Conservation (phyloP, 23 red algal genomes). For the Agarophyton chilense region DNA sequence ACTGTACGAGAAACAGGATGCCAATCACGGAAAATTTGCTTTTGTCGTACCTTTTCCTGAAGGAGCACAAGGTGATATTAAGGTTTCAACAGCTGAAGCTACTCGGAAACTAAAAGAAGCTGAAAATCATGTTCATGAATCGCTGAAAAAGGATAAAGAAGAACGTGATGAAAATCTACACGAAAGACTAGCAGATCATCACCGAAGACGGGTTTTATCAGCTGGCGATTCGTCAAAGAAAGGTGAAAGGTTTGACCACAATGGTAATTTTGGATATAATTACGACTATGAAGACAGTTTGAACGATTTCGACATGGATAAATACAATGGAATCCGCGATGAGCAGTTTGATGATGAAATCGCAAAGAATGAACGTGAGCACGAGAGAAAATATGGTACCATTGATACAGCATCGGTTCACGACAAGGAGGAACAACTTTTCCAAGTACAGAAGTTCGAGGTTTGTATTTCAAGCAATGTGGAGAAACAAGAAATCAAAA, state of each 20-base stretch:
- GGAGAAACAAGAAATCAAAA: constrained; percentile 33
- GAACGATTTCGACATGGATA: constrained; percentile 48
- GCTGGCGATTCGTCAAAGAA: background rate
- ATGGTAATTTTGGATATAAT: constrained; percentile 12
- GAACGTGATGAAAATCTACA: background rate
- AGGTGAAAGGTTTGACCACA: background rate
- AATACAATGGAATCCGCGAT: constrained; percentile 52
- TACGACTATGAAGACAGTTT: constrained; percentile 56
- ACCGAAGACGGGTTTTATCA: background rate
- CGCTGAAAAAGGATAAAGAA: background rate
- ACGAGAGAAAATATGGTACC: background rate
- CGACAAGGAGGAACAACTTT: constrained; percentile 47
- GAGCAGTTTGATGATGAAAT: constrained; percentile 36
- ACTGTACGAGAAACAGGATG: constrained; percentile 33
- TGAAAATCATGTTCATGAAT: background rate
- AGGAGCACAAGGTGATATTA: background rate
- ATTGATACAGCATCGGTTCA: constrained; percentile 15
- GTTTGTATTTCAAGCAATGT: constrained; percentile 46
- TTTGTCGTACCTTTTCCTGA: constrained; percentile 53
- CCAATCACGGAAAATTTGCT: constrained; percentile 67
- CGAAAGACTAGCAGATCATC: background rate
- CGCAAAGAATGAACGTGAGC: constrained; percentile 23
- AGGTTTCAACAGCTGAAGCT: constrained; percentile 25
- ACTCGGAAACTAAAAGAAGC: background rate
- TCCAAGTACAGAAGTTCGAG: constrained; percentile 47